Base-by-base conservation (phyloP, 73 alveolate genomes). In the Strombidium stylifer region DNA sequence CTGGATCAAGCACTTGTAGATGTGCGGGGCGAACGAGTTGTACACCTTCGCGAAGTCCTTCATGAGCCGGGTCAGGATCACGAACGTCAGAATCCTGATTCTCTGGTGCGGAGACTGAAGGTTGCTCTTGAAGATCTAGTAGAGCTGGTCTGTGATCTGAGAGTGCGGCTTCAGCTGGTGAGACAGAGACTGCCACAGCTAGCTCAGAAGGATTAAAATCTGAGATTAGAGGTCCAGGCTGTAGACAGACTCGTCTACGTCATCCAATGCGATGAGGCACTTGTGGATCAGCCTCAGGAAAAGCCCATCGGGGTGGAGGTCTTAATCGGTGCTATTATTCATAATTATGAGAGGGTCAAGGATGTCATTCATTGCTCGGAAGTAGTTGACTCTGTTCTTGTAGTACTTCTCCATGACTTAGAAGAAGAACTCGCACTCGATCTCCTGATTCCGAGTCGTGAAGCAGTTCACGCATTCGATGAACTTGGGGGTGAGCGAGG, bases 1-100 rank as follows among this genome's bases (percentile, higher is more conserved):
- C 60, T 94, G 92, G 5, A 96, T 88, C 56, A 94, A 72, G 18
- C 93, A 75, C 69, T 89, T 91, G 65, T 88, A 96, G 20, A 89
- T 65, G 3, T 91, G 71, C 4, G 99, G 99, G 6, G 98, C 99
- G 69, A 77, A 94, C 4, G 94, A 65, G 73, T 92, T 91, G 82
- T 96, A 72, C 49, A 91, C 96, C 25, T 66, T 69, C 14, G 97
- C 66, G 60, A 94, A 96, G 23, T 60, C 52, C 48, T 76, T 90
- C 5, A 91, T 76, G 25, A 91, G 75, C 21, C 81, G 60, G 73
- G 83, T 87, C 15, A 82, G 53, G n/a, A n/a, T n/a, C n/a, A n/a
- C n/a, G n/a, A n/a, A n/a, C n/a, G n/a, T n/a, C n/a, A n/a, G n/a
- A n/a, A 15, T 91, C 40, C 25, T 56, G 78, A 20, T 85, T n/a